Base-by-base conservation (phyloP, 78 protist species). In the Dictyostelium discoideum region DNA sequence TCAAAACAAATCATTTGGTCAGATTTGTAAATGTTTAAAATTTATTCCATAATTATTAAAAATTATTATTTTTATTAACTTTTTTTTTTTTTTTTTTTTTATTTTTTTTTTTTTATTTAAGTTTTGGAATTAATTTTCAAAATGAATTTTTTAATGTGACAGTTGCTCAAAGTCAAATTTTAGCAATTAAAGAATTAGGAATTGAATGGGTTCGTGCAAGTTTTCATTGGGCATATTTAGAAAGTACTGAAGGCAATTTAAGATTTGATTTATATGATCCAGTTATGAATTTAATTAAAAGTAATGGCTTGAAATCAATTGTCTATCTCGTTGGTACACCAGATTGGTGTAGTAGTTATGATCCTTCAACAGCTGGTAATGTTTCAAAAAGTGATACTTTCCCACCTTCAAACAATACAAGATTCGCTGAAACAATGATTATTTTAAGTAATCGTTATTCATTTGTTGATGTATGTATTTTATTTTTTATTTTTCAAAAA, bases 181-280 rank as follows among this genome's bases (percentile, higher is more conserved):
- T 3, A 9, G 16, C 6, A 11, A 7, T 80, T 3, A 80, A 48
- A 48, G 85, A 13, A 6, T 48, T 80, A 24, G 37, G 37, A n/a
- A 11, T 80, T 13, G 10, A 48, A 26, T 48, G 73, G 85, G 67
- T 80, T 24, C 4, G 85, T 5, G 85, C 46, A 11, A 40, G 26
- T 48, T 60, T 80, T 11, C 85, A 80, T 80, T 80, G 60, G 60
- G 85, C 16, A 46, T 14, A 24, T 3, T 48, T 80, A n/a, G 85
- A 48, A 11, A 22, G 29, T 24, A 26, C 22, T 16, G 40, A 80
- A 50, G 32, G 32, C 26, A 50, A 46, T 9, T 24, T n/a, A 46
- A 13, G 24, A 16, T 80, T 26, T 37, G 67, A 39, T 48, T 4
- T 14, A 8, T 48, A 24, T 48, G 85, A 80, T 48, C 14, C 85